phyloP scores from a whole-genome alignment of 176 grass and related monocot genomes.

The Melocanna baccifera region DNA sequence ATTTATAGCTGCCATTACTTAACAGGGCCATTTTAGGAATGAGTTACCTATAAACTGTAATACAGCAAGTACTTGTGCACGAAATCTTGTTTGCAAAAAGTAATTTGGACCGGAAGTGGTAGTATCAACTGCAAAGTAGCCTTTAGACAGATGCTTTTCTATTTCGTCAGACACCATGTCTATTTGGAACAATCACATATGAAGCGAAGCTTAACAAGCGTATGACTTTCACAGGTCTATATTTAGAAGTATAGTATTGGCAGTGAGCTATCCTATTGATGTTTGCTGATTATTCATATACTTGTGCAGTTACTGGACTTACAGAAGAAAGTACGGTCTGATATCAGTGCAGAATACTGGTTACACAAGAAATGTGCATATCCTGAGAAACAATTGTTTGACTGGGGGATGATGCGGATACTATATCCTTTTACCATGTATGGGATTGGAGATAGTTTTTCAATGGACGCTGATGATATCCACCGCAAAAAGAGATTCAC shows the following conservation, averaged over 20 bases:
- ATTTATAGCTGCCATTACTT: background rate
- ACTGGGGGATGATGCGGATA: constrained; percentile 97
- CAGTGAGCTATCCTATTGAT: background rate
- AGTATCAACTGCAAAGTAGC: background rate
- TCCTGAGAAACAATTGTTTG: constrained; percentile 87
- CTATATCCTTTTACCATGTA: constrained; percentile 85
- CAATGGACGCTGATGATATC: constrained; percentile 70
- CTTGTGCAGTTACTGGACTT: constrained; percentile 69
- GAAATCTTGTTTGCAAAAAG: background rate
- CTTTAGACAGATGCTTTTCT: background rate
- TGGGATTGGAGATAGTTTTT: constrained; percentile 78
- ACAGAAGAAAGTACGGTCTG: constrained; percentile 83
- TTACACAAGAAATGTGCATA: constrained; percentile 77
- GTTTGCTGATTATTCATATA: constrained; percentile 35
- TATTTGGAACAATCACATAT: background rate
- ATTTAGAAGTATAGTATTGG: background rate
- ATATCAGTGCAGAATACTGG: constrained; percentile 79
- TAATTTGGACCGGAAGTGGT: background rate
- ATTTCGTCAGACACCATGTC: background rate
- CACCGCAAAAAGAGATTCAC: constrained; percentile 86
- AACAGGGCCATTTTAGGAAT: background rate
- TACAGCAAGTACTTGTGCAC: background rate
- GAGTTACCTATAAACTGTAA: background rate
- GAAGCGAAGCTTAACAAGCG: background rate
- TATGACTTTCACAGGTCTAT: background rate